Base-by-base conservation (phyloP, 1,139 yeast species). In the Geotrichum reessii region DNA sequence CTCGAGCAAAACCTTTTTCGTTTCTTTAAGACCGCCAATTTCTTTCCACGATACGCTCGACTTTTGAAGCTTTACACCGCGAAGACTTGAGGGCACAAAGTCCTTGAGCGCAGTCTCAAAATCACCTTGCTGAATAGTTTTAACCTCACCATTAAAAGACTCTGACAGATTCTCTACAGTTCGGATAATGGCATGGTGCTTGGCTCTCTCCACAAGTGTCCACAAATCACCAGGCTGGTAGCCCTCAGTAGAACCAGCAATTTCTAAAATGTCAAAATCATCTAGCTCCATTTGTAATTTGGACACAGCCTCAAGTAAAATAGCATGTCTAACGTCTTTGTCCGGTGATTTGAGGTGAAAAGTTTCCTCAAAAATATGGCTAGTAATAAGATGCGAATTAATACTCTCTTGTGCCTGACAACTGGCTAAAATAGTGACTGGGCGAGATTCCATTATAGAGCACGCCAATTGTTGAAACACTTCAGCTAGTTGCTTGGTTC, bases 11-110 rank as follows among this genome's bases (percentile, higher is more conserved):
- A 89, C 77, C 11, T 80, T 78, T 67, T 92, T 93, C 1, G 96
- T 95, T 21, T 84, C 87, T 31, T 74, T 75, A 53, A 93, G 75
- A 0, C 97, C 99, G 8, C 98, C 99, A 65, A 93, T 90, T 65
- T 91, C 96, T 1, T 78, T 67, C 99, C 99, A 93, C 50, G 81
- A 80, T 0, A 85, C 83, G 0, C 85, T 75, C 0, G 92, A 83
- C 67, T 88, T 90, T 65, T 90, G 91, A 14, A 92, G 76, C 69
- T 91, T 89, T 14, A 90, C 95, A 0, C 97, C 97, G 55, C 97
- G 80, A 58, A 93, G 75, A 57, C 89, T 84, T 0, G 95, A 83
- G 0, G 99, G 97, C 0, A 85, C 82, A 65, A 81, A 92, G 1
- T 85, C 89, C 28, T 78, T 73, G 44, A 88, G 69, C 0, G 96